phyloP scores from a whole-genome alignment of 2,329 filamentous ascomycete species.

The Triangularia verruculosa region DNA sequence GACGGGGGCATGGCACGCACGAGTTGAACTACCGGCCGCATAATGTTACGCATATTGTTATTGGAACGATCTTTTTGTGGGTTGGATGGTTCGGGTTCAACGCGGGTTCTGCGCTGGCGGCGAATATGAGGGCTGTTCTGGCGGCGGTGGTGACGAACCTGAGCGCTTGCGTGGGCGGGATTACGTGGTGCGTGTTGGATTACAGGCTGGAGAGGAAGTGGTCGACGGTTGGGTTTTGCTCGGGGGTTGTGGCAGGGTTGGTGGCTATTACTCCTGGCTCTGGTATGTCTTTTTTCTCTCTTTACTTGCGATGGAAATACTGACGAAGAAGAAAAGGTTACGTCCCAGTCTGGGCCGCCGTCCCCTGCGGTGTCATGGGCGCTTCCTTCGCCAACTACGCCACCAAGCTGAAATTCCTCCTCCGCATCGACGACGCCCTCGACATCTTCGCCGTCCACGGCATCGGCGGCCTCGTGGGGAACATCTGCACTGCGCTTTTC shows the following conservation, averaged over 20 bases:
- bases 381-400: constrained; percentile 82
- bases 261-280: constrained; percentile 88
- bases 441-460: constrained; percentile 86
- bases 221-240: constrained; percentile 92
- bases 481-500: constrained; percentile 77
- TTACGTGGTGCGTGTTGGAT: constrained; percentile 87
- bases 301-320: not conserved
- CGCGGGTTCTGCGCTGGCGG: constrained; percentile 75
- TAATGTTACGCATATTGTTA: constrained; percentile 88
- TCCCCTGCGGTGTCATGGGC: constrained; percentile 74
- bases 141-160: constrained; percentile 84
- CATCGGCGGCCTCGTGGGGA: constrained; percentile 74
- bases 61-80: constrained; percentile 92
- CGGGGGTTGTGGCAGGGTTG: constrained; percentile 80
- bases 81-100: constrained; percentile 97
- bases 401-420: constrained; percentile 83
- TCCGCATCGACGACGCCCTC: constrained; percentile 78
- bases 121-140: constrained; percentile 82
- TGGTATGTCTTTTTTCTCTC: constrained; percentile 43
- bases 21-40: constrained; percentile 90
- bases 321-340: constrained; percentile 45
- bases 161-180: constrained; percentile 76
- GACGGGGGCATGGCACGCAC: constrained; percentile 78
- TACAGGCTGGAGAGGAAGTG: constrained; percentile 87
- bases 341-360: constrained; percentile 80